phyloP scores from a whole-genome alignment of 1,139 yeast species.

The Nakaseomyces kungkrabaensis region DNA sequence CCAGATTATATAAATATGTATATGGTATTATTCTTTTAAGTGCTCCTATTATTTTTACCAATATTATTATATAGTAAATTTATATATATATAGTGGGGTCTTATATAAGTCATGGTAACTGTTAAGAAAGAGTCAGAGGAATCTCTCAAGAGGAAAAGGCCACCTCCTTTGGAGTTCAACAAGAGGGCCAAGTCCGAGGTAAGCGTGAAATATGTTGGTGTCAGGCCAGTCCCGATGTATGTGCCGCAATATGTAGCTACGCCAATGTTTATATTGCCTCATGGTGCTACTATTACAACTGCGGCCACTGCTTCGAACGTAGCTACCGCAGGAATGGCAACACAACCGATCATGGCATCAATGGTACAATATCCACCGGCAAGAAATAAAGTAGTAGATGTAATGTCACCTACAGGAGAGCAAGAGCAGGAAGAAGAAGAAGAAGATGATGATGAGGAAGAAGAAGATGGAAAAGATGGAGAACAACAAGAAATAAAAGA shows the following conservation, averaged over 20 bases:
- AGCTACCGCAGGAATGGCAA: background rate
- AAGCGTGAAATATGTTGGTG: background rate
- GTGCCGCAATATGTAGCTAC: slow-evolving; percentile 2
- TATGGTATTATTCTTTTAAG: no score
- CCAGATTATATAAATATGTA: no score
- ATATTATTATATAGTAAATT: no score
- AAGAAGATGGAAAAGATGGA: slow-evolving; percentile 5
- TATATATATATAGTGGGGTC: no score
- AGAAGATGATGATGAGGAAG: slow-evolving; percentile 2
- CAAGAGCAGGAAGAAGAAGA: background rate
- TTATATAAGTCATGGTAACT: background rate
- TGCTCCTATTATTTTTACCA: no score
- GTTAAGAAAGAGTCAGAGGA: background rate
- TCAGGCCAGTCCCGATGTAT: background rate
- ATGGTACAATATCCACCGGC: background rate
- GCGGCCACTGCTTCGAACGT: background rate
- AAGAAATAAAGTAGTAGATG: background rate
- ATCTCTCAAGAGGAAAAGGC: slow-evolving; percentile 1
- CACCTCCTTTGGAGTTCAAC: slow-evolving; percentile 1
- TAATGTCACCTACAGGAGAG: background rate
- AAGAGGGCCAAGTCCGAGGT: background rate
- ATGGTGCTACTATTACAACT: background rate
- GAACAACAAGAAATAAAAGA: slow-evolving; percentile 7
- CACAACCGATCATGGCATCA: background rate
- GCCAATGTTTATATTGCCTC: background rate